Evolutionary conservation across 23 red algal species (phyloP).

Genomic region (Gracilaria caudata): DNA sequence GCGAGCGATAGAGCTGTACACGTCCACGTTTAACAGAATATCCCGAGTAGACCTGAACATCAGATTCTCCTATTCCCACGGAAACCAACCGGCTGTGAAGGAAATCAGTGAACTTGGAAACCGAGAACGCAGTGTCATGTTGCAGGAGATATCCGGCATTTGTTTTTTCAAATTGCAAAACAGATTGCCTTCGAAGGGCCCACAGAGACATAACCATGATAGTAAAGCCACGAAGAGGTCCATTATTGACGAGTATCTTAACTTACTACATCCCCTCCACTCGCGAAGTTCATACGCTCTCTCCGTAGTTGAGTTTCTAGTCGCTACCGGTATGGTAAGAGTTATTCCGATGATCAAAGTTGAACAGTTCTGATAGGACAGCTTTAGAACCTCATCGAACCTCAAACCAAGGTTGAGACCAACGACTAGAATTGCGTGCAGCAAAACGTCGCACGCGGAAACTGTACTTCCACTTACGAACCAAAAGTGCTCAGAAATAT

Average conservation of each 20-base stretch:
- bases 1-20: slow-evolving; percentile 17
- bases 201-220: slow-evolving; percentile 8
- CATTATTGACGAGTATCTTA: slow-evolving; percentile 5
- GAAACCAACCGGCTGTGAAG: not conserved
- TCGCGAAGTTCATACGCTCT: not conserved
- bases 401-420: slow-evolving; percentile 11
- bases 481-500: slow-evolving; percentile 7
- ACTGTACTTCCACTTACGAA: not conserved
- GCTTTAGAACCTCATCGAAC: slow-evolving; percentile 28
- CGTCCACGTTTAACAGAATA: slow-evolving; percentile 28
- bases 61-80: not conserved
- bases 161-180: slow-evolving; percentile 33
- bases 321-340: slow-evolving; percentile 8
- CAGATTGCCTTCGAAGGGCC: not conserved
- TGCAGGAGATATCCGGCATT: not conserved
- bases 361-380: not conserved
- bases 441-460: not conserved
- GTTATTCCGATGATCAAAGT: not conserved
- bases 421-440: slow-evolving; percentile 20
- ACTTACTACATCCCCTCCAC: not conserved
- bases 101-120: not conserved
- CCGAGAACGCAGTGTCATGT: not conserved
- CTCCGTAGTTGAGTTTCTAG: slow-evolving; percentile 8
- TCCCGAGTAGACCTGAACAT: slow-evolving; percentile 24
- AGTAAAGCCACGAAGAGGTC: slow-evolving; percentile 16